phyloP scores from a whole-genome alignment of 176 grass and related monocot species.

The Melocanna baccifera region DNA sequence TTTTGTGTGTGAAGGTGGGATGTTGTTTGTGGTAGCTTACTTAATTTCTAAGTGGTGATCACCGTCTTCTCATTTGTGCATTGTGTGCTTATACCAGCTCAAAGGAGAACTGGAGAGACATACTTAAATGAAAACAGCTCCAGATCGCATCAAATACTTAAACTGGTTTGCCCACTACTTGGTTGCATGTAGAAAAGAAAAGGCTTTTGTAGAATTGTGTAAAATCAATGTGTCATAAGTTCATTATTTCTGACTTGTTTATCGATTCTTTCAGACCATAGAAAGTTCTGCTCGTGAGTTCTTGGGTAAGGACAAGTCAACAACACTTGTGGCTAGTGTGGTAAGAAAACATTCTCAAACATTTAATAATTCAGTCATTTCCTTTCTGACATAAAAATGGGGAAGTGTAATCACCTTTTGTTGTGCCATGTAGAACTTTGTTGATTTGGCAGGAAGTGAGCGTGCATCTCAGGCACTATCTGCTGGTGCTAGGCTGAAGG shows the following conservation, averaged over 20 bases:
- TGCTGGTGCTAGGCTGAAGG: slow-evolving; percentile 79
- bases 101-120: slow-evolving; percentile 83
- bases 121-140: slow-evolving; percentile 89
- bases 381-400: not conserved
- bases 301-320: slow-evolving; percentile 83
- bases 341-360: slow-evolving; percentile 64
- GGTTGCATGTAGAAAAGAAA: slow-evolving; percentile 16
- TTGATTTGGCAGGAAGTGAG: slow-evolving; percentile 94
- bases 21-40: slow-evolving; percentile 18
- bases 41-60: slow-evolving; percentile 22
- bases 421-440: slow-evolving; percentile 68
- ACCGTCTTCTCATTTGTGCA: slow-evolving; percentile 20
- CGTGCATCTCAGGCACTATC: slow-evolving; percentile 81
- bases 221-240: slow-evolving; percentile 6
- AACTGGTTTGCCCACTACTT: slow-evolving; percentile 60
- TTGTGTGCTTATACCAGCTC: slow-evolving; percentile 51
- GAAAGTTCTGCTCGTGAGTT: slow-evolving; percentile 83
- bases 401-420: not conserved
- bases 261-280: slow-evolving; percentile 62
- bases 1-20: slow-evolving; percentile 81
- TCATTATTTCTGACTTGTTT: slow-evolving; percentile 32
- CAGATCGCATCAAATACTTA: slow-evolving; percentile 95
- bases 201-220: slow-evolving; percentile 1
- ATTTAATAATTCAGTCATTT: slow-evolving; percentile 17
- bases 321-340: slow-evolving; percentile 75